Conservation (phyloP, 2,329 filamentous ascomycete genomes). For the Dothidotthia symphoricarpi region DNA sequence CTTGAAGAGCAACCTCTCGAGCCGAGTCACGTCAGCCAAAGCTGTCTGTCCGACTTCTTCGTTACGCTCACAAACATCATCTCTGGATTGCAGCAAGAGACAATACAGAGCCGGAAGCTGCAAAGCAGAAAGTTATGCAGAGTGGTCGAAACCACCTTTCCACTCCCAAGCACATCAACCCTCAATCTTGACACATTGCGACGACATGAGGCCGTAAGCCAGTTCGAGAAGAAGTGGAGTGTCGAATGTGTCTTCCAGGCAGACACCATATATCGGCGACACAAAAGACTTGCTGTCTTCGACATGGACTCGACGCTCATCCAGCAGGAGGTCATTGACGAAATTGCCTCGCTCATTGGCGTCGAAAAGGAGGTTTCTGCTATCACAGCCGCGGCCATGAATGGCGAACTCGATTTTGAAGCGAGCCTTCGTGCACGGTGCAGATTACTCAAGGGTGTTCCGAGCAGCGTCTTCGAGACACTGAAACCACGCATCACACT, state of each 20-base stretch:
- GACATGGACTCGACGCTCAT: constrained; percentile 99
- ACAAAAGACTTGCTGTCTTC: constrained; percentile 88
- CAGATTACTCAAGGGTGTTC: constrained; percentile 75
- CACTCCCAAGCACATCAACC: constrained; percentile 53
- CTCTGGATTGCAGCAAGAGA: constrained; percentile 51
- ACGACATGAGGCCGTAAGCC: constrained; percentile 74
- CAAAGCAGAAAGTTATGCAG: constrained; percentile 60
- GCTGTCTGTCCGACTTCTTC: constrained; percentile 57
- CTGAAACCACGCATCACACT: constrained; percentile 74
- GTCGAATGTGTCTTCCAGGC: constrained; percentile 77
- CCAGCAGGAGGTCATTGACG: constrained; percentile 95
- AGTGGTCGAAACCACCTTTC: constrained; percentile 66
- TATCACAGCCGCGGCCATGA: constrained; percentile 93
- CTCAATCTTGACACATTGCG: constrained; percentile 65
- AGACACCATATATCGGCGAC: constrained; percentile 70
- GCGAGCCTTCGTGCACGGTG: constrained; percentile 79
- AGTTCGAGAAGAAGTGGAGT: constrained; percentile 86
- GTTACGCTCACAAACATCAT: constrained; percentile 52
- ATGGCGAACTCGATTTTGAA: constrained; percentile 91
- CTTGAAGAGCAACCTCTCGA: constrained; percentile 55
- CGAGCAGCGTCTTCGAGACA: constrained; percentile 73
- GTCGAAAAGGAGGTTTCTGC: constrained; percentile 78
- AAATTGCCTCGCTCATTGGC: constrained; percentile 81
- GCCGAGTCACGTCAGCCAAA: constrained; percentile 54
- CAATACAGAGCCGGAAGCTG: constrained; percentile 52